Evolutionary conservation across 176 grass and related monocot species (phyloP), one percentile per base, ranked within the genome.

Genomic region (Metroxylon sagu): DNA sequence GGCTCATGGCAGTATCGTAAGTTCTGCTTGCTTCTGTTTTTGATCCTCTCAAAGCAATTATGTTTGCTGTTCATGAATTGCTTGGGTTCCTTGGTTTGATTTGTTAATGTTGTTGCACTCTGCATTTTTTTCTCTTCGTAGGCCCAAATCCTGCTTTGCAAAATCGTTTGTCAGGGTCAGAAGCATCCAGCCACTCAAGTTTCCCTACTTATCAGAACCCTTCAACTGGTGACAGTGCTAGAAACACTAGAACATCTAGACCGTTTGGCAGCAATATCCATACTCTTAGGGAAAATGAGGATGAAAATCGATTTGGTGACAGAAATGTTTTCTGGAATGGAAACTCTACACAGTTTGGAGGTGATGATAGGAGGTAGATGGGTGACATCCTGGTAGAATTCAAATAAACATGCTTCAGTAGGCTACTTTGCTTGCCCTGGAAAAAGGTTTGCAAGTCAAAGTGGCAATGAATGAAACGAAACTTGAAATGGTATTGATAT

Each of bases 271-370:
- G 84, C 56, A 92, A 92, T 80, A 75, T 98, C 60, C 93, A 98
- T 64, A 92, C 84, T 73, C 64, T 98, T 5, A 77, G 73, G 55
- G 61, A 50, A 18, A 69, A 76, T 59, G 76, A 85, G 3, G 79
- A 82, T 16, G 68, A 71, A 26, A 66, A 66, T 71, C 50, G 81
- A 55, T 75, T 76, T 30, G 54, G 73, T 26, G 81, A 92, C 56
- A 76, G 71, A 54, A 98, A 98, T 66, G 74, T 87, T 63, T 98
- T 92, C 60, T 98, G 93, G 93, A 98, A 98, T 18, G 93, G 93
- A 29, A 98, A 98, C 64, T 98, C 93, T 59, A 98, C 87, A 19
- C 87, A 98, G 66, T 98, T 81, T 71, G 87, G 93, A 53, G 87
- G 93, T 5, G 78, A 82, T 43, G 81, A 89, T 39, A 84, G 74